Evolutionary conservation across 495 filamentous ascomycete species (phyloP), one percentile per base, ranked within the genome.

Genomic region (Delitschia confertaspora): DNA sequence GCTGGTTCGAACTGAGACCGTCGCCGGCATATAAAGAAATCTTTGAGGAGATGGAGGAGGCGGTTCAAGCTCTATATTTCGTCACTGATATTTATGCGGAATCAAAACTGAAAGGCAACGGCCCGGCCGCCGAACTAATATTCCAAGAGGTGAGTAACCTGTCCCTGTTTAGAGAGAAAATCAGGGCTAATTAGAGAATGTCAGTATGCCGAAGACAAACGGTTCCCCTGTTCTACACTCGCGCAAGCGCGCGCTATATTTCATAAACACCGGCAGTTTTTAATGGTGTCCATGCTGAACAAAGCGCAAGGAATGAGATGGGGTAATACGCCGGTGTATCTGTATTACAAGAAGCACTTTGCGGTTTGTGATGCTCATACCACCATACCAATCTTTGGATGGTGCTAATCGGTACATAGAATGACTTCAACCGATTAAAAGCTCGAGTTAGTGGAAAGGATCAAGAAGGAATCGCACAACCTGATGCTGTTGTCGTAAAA

Each of bases 1-100:
- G 83, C 42, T 89, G 84, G 83, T 89, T 78, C 61, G 73, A 80
- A 58, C 74, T 91, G 19, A 62, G 66, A 17, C 80, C 85, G 1
- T 69, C 77, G 35, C 65, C 67, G 33, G 59, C 65, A 2, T 93
- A 84, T 60, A 61, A 67, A 42, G 52, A 62, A 2, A 75, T 76
- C 40, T 86, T 75, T 65, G 66, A 74, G 38, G 65, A 74, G 10
- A 83, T 88, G 65, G 69, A 72, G 19, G 76, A 85, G 62, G 82
- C 78, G 1, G 73, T 86, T 21, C 71, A 73, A 36, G 60, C 87
- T 46, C 71, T 87, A 9, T 87, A 85, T 62, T 79, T 78, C 49
- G 54, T 85, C 23, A 69, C 68, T 6, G 79, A 82, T 44, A 59
- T 60, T n/a, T 57, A 67, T 31, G 32, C 37, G 11, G 44, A 58